These are phyloP conservation scores for Acanthamoeba lenticulata DNA, from an alignment of 208 protist species.

Conservation along the genomic window DNA sequence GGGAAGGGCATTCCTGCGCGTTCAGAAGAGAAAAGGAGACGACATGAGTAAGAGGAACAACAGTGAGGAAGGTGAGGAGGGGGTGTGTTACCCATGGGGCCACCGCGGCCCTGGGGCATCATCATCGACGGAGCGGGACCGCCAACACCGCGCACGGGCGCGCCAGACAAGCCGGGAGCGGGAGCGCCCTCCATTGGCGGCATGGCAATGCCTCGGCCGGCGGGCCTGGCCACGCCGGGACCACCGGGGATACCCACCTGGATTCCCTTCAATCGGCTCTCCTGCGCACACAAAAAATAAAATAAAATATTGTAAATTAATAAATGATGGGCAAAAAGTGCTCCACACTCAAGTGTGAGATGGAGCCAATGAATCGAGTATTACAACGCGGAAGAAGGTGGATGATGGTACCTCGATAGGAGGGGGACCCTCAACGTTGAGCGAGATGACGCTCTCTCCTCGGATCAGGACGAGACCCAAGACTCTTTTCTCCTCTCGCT, in stretches of 20 bases:
- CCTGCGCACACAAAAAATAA: not conserved
- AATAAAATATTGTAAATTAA: not conserved
- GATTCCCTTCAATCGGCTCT: conserved; percentile 51
- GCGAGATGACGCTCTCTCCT: conserved; percentile 90
- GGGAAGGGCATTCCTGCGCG: not conserved
- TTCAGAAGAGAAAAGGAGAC: not conserved
- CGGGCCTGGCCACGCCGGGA: conserved; percentile 38
- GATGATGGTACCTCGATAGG: conserved; percentile 75
- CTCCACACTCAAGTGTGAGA: too few relatives aligned
- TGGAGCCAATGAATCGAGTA: not conserved
- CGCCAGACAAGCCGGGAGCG: conserved; percentile 45
- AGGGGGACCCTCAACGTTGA: conserved; percentile 90
- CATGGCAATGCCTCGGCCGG: conserved; percentile 62
- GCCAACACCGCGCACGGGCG: conserved; percentile 80
- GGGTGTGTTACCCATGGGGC: not conserved
- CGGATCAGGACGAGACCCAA: conserved; percentile 90
- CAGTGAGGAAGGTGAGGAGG: not conserved
- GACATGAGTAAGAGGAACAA: not conserved
- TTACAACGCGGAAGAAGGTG: not conserved
- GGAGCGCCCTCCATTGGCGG: conserved; percentile 39
- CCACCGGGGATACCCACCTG: conserved; percentile 50
- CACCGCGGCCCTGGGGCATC: conserved; percentile 70
- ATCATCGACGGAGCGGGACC: conserved; percentile 77
- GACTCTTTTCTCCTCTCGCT: conserved; percentile 88
- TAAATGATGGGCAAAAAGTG: too few relatives aligned